These are phyloP conservation scores for Mrakia blollopis DNA, from an alignment of 768 basidiomycete genomes.

Conservation along the genomic window DNA sequence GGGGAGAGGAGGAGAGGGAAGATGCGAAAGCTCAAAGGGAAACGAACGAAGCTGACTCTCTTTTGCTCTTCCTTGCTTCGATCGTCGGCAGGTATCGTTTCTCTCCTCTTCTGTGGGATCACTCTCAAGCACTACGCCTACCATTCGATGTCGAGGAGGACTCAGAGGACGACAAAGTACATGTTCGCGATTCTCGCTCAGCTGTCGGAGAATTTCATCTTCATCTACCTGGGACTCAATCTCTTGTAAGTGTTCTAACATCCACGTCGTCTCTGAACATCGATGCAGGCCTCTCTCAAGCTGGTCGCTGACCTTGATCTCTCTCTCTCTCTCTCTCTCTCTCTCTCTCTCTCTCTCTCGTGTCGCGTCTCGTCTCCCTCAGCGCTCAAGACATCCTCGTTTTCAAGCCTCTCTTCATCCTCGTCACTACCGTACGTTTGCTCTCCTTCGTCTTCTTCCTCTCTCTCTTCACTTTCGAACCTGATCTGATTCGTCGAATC, in stretches of 20 bases:
- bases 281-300: conserved; percentile 57
- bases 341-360: not conserved
- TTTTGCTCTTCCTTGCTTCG: conserved; percentile 35
- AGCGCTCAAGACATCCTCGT: conserved; percentile 60
- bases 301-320: not conserved
- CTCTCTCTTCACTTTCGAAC: too few relatives aligned
- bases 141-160: conserved; percentile 94
- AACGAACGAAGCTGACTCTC: not conserved
- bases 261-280: conserved; percentile 59
- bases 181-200: conserved; percentile 91
- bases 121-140: conserved; percentile 99
- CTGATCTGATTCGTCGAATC: not conserved
- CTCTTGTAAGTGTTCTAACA: conserved; percentile 54
- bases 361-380: not conserved
- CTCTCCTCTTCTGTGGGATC: conserved; percentile 95
- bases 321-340: not conserved
- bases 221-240: conserved; percentile 94
- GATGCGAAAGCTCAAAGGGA: not conserved
- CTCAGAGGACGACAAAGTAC: conserved; percentile 90
- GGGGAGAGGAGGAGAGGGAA: not conserved
- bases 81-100: conserved; percentile 68
- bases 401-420: conserved; percentile 91
- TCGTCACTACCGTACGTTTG: conserved; percentile 64
- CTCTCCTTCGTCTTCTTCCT: not conserved
- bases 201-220: conserved; percentile 97